Evolutionary conservation across 345 rosid genomes (phyloP), one percentile per base, ranked within the genome.

Genomic region (Murraya koenigii): DNA sequence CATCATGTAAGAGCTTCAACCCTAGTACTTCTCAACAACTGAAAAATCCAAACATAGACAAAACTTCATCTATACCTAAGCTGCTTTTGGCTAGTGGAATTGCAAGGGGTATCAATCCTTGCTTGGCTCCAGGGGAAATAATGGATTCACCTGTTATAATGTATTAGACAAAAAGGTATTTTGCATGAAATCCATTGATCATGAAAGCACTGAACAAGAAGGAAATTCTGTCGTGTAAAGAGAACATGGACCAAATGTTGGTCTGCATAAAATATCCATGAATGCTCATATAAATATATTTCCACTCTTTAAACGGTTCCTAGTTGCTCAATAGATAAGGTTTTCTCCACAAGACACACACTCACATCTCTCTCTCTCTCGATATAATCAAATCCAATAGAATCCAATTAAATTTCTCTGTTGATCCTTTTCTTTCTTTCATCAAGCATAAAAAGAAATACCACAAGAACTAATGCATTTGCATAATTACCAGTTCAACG

Each of bases 71-170:
- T 67, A 70, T 79, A 91, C 98, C 96, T 30, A 89, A 90, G 69
- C 80, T 80, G 78, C 82, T 82, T 80, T 83, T 80, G 56, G 90
- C 84, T 58, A 92, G 80, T 32, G 97, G 93, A 85, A 92, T 87
- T 69, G 84, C 89, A 80, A 94, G 92, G 35, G 97, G 96, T 26
- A 91, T 86, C 44, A 90, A 74, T 19, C 96, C 94, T 81, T 87
- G 82, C 89, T 84, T 91, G n/a, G 91, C 84, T 83, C 92, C 90
- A 60, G 97, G 97, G 82, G 97, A 89, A 69, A 88, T 72, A 63
- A 94, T 81, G 69, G 87, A 85, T 76, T 90, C 92, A 76, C 97
- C 97, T 90, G 79, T 71, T 56, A 75, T 23, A 58, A 33, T 35
- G 23, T 33, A 41, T 49, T 30, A n/a, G 15, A 76, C 55, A 39